Percentiles rank a stretch among this genome's conserved stretches.
Evolutionary conservation across 176 grass and related monocot species (phyloP).

Genomic region (Cenchrus fungigraminus): DNA sequence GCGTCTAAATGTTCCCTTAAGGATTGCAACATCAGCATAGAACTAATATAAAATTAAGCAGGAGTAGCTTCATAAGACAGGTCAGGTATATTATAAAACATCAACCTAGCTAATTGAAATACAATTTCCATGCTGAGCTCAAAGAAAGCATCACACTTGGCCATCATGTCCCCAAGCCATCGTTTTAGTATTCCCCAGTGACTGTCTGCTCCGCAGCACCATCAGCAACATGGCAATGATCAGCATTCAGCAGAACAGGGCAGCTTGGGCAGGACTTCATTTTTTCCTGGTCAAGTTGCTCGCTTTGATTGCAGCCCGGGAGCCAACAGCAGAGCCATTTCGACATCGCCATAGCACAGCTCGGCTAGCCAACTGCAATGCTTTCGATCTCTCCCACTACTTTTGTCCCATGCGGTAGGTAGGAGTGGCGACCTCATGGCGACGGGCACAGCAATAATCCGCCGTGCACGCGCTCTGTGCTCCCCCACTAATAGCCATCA

Average conservation of each 20-base stretch:
- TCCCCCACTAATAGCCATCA: not conserved
- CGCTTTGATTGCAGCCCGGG: slow-evolving; percentile 10
- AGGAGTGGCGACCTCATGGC: slow-evolving; percentile 3
- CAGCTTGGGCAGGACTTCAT: not conserved
- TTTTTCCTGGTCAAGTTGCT: slow-evolving; percentile 22
- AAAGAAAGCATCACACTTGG: not conserved
- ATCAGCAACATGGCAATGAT: too few relatives aligned
- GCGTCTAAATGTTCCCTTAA: not conserved
- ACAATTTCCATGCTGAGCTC: not conserved
- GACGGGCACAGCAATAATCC: not conserved
- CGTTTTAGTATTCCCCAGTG: not conserved
- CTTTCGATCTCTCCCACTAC: not conserved
- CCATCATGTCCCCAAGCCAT: not conserved
- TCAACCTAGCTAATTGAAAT: not conserved
- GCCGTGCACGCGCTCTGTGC: not conserved
- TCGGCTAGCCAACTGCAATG: not conserved
- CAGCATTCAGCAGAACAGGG: not conserved
- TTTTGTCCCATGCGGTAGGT: slow-evolving; percentile 36
- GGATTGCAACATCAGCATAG: not conserved
- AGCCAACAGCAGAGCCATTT: slow-evolving; percentile 7
- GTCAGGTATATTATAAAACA: not conserved
- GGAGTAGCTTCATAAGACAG: not conserved
- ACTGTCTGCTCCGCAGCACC: not conserved
- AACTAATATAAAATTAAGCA: not conserved
- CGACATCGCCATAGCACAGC: not conserved